Evolutionary conservation across 1,284 basidiomycete species (phyloP).

Genomic region (Pyrrhoderma noxium): DNA sequence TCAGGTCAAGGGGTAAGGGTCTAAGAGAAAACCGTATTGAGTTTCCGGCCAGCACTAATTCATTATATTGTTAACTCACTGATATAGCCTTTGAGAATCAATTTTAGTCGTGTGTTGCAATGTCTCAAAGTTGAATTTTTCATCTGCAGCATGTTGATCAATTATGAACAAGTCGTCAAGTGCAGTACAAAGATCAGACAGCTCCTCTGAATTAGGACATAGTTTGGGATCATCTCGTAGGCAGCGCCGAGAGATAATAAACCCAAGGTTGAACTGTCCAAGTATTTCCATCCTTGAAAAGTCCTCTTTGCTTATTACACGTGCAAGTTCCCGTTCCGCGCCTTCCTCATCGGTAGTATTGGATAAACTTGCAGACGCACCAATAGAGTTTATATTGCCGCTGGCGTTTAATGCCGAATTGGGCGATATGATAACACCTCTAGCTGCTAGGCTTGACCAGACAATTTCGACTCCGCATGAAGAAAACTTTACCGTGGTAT

Average conservation of each 20-base stretch:
- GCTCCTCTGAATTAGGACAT: neutral
- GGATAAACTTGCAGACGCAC: slow-evolving; percentile 34
- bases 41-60: neutral
- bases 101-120: slow-evolving; percentile 85
- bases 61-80: slow-evolving; percentile 39
- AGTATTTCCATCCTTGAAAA: slow-evolving; percentile 81
- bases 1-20: slow-evolving; percentile 73
- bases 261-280: slow-evolving; percentile 96
- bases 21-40: slow-evolving; percentile 38
- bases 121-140: slow-evolving; percentile 98
- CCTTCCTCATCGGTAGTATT: slow-evolving; percentile 48
- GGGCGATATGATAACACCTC: too few species aligned
- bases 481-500: slow-evolving; percentile 41
- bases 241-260: slow-evolving; percentile 78
- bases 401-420: too few species aligned
- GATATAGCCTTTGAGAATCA: slow-evolving; percentile 78
- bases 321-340: slow-evolving; percentile 71
- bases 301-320: slow-evolving; percentile 85
- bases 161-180: slow-evolving; percentile 92
- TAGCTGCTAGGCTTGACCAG: slow-evolving; percentile 21
- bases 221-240: slow-evolving; percentile 20
- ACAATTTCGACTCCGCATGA: slow-evolving; percentile 21
- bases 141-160: slow-evolving; percentile 86
- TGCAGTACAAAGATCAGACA: neutral
- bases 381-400: slow-evolving; percentile 29